These are phyloP conservation scores for Lentithecium fluviatile DNA, from an alignment of 495 filamentous ascomycete species.

Conservation along the genomic window DNA sequence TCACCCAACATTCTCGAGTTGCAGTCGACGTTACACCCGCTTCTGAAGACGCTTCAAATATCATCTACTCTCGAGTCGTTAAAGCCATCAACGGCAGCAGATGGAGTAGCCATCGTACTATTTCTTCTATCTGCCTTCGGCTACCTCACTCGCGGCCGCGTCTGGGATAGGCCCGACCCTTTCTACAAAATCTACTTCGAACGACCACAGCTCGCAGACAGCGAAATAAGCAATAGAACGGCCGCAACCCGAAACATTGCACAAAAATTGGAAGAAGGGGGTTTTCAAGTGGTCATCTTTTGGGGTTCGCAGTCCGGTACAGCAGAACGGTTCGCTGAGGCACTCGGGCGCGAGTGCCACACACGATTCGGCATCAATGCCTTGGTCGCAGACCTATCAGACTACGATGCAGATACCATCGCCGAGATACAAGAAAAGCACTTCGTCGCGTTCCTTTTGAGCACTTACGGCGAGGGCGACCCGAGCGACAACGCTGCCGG, in stretches of 20 bases:
- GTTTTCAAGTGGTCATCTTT: conserved; percentile 50
- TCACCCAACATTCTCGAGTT: no score
- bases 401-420: conserved; percentile 51
- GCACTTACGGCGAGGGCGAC: conserved; percentile 58
- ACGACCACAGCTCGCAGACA: no score
- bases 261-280: conserved; percentile 36
- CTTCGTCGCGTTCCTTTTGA: conserved; percentile 52
- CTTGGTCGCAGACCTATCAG: conserved; percentile 51
- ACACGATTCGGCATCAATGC: conserved; percentile 47
- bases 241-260: conserved; percentile 41
- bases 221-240: no score
- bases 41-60: no score
- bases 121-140: no score
- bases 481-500: conserved; percentile 53
- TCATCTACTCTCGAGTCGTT: no score
- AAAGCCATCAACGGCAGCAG: no score
- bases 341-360: conserved; percentile 49
- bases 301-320: conserved; percentile 60
- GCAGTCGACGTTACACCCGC: no score
- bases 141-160: no score
- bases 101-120: no score
- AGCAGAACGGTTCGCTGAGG: conserved; percentile 51
- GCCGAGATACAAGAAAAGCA: conserved; percentile 45
- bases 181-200: no score
- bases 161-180: no score